These are phyloP conservation scores for Solanum ossicruentum DNA, from an alignment of 257 asterid genomes.

Conservation along the genomic window DNA sequence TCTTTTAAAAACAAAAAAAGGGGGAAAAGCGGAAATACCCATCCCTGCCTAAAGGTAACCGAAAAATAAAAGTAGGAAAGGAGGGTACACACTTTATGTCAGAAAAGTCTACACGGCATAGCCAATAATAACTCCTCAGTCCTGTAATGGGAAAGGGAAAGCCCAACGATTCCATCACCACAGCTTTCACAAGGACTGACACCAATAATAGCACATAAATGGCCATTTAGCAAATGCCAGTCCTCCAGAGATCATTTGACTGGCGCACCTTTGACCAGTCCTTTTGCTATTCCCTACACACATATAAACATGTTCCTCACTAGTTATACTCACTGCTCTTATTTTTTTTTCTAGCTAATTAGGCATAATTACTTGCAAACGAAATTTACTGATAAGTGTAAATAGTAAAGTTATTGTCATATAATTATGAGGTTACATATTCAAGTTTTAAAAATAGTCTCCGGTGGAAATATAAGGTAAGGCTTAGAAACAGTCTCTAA, in stretches of 20 bases:
- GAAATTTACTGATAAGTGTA: not conserved
- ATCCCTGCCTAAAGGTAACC: not conserved
- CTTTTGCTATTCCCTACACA: conserved; percentile 14
- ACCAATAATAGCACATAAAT: conserved; percentile 46
- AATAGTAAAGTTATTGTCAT: no score
- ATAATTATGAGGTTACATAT: no score
- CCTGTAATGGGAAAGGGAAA: not conserved
- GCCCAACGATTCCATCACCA: conserved; percentile 11
- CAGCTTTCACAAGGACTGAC: conserved; percentile 25
- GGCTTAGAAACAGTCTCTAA: no score
- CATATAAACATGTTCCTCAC: not conserved
- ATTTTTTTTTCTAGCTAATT: not conserved
- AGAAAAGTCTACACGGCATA: conserved; percentile 1
- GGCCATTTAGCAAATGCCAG: conserved; percentile 32
- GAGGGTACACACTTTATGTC: not conserved
- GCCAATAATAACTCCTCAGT: conserved; percentile 6
- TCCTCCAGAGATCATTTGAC: conserved; percentile 22
- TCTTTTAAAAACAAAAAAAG: no score
- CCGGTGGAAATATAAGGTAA: no score
- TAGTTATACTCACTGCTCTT: not conserved
- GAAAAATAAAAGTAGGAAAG: not conserved
- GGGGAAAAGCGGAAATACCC: not conserved
- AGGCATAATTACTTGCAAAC: not conserved
- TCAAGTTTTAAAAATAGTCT: no score
- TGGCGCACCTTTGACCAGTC: conserved; percentile 37